Conservation (phyloP, 2,329 filamentous ascomycete species). For the Neopestalotiopsis rosae region DNA sequence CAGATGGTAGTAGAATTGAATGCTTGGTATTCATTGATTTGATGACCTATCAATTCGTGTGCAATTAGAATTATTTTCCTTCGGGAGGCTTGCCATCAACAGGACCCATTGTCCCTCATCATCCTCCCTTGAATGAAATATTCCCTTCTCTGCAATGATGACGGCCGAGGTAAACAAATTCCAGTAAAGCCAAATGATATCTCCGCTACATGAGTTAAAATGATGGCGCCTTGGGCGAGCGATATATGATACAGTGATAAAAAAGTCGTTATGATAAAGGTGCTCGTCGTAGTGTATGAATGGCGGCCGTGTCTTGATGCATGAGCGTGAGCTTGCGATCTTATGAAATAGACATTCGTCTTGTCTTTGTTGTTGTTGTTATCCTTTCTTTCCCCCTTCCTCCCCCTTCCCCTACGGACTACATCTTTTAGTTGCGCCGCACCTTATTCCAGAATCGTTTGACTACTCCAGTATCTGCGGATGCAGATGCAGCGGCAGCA, state of each 20-base stretch:
- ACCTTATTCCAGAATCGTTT: slow-evolving; percentile 71
- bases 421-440: slow-evolving; percentile 41
- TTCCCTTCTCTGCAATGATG: background rate
- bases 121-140: background rate
- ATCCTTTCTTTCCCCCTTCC: background rate
- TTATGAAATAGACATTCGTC: background rate
- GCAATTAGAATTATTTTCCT: background rate
- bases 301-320: background rate
- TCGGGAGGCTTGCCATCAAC: background rate
- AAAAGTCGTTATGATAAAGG: background rate
- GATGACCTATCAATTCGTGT: background rate
- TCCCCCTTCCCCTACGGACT: background rate
- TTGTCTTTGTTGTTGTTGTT: background rate
- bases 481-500: slow-evolving; percentile 37
- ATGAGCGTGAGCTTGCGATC: slow-evolving; percentile 4
- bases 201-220: slow-evolving; percentile 1
- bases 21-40: too few relatives aligned
- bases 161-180: background rate
- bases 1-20: background rate
- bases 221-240: background rate
- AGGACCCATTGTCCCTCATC: background rate
- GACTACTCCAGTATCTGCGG: slow-evolving; percentile 60
- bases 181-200: slow-evolving; percentile 1
- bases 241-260: background rate
- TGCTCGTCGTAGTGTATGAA: background rate